A percentile compares a stretch with the other conserved stretches of the same genome.
Evolutionary conservation across 2,329 filamentous ascomycete species (phyloP).

Genomic region (Cladosporium sp.): DNA sequence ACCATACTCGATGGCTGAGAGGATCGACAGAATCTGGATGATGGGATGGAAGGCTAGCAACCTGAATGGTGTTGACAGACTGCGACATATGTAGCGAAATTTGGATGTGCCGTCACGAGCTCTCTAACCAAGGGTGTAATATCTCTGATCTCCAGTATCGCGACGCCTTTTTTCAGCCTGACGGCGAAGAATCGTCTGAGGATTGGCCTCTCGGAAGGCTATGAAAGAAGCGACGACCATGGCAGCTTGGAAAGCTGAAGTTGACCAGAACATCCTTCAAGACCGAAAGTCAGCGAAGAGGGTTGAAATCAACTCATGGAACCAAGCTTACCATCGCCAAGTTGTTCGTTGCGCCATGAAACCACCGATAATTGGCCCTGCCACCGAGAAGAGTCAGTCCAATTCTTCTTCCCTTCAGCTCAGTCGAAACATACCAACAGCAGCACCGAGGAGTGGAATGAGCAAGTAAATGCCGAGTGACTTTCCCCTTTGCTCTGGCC

Average conservation of each 20-base stretch:
- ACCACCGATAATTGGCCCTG: constrained; percentile 61
- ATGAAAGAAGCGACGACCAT: constrained; percentile 60
- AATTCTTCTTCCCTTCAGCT: too few species aligned
- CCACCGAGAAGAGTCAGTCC: too few species aligned
- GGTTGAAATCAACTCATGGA: too few species aligned
- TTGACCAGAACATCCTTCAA: constrained; percentile 57
- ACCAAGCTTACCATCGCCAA: constrained; percentile 68
- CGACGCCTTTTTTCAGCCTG: neutral
- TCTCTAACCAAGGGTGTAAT: constrained; percentile 56
- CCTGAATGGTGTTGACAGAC: constrained; percentile 31
- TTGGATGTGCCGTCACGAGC: constrained; percentile 48
- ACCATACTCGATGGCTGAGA: constrained; percentile 36
- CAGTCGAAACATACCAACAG: constrained; percentile 27
- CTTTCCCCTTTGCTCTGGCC: constrained; percentile 58
- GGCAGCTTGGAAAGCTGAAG: constrained; percentile 57
- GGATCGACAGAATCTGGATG: constrained; percentile 32
- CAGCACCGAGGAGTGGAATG: constrained; percentile 61
- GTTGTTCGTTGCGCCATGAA: constrained; percentile 60
- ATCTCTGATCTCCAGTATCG: constrained; percentile 54
- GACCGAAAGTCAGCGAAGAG: neutral
- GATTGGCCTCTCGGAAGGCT: constrained; percentile 63
- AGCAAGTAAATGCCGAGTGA: constrained; percentile 61
- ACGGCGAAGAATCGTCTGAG: constrained; percentile 56
- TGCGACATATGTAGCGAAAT: constrained; percentile 26
- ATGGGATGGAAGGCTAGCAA: constrained; percentile 35